Evolutionary conservation across 1,284 basidiomycete species (phyloP).

Genomic region (Athelia psychrophila): DNA sequence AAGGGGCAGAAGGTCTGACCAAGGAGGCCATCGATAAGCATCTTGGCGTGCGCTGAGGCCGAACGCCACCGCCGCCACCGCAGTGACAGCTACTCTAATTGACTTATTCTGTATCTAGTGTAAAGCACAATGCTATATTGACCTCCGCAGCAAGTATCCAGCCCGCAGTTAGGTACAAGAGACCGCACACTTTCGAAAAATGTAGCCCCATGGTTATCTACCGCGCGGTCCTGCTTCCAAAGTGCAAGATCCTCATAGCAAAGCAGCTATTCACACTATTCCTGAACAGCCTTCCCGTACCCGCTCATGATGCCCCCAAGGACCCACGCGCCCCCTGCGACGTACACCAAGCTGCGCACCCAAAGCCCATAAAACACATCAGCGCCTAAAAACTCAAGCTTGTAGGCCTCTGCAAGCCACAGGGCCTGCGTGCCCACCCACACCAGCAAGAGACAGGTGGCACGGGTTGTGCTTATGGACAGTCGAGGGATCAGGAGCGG

Average conservation of each 20-base stretch:
- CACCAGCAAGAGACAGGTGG: constrained; percentile 41
- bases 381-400: constrained; percentile 82
- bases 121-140: too few species aligned
- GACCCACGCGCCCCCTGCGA: constrained; percentile 76
- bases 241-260: neutral
- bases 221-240: neutral
- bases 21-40: constrained; percentile 66
- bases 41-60: constrained; percentile 27
- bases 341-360: constrained; percentile 73
- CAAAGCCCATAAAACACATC: constrained; percentile 76
- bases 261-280: neutral
- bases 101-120: too few species aligned
- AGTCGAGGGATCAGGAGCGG: constrained; percentile 79
- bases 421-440: constrained; percentile 84
- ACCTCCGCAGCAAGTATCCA: too few species aligned
- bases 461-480: constrained; percentile 42
- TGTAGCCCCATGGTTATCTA: neutral
- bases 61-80: too few species aligned
- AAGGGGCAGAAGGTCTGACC: constrained; percentile 79
- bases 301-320: constrained; percentile 59
- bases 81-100: too few species aligned
- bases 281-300: constrained; percentile 30
- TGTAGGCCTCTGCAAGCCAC: constrained; percentile 87
- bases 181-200: neutral
- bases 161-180: too few species aligned